Evolutionary conservation across 2,329 filamentous ascomycete species (phyloP), one percentile per base, ranked within the genome.

Genomic region (Colletotrichum eleusines): DNA sequence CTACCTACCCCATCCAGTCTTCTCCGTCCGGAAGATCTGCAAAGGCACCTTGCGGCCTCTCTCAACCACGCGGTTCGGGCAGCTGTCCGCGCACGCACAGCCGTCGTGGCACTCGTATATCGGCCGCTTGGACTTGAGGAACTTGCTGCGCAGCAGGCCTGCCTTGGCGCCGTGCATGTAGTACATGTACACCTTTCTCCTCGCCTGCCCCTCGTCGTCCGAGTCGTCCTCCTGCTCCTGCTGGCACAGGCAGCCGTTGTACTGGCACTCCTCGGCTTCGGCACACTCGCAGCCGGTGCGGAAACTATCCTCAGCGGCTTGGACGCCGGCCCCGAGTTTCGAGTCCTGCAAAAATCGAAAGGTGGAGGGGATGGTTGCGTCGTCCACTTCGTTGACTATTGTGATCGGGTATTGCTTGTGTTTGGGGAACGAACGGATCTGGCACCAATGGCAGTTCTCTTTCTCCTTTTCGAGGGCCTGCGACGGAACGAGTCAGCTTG

Each of bases 61-160:
- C 76, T 94, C 92, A 0, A 96, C 93, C 0, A 95, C 90, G 6
- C 92, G 86, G 76, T 94, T 95, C 1, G 91, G 90, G 75, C 94
- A 97, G 23, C 82, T 74, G 0, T 79, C 77, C 2, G 85, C 86
- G 75, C 94, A 97, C 3, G 81, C 82, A 80, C 94, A 97, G 11
- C 86, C 87, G 2, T 86, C 82, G 75, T 96, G 94, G 77, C 94
- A 97, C 76, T 97, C 94, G 79, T 95, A 95, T 68, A 97, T 92
- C 0, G 91, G 88, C 42, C 86, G 79, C 48, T 87, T 84, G 33
- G 87, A 89, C 31, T 84, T 75, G 16, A 90, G 82, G 53, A 88
- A 82, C 53, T 83, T 83, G 33, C 83, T 82, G 23, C 88, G 82
- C 54, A 92, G 78, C 23, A 86, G 81, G 0, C 87, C 88, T 1